Percentiles rank a stretch among this genome's conserved stretches.
phyloP scores from a whole-genome alignment of 371 early-diverging fungal genomes.

The Rhizopus delemar region DNA sequence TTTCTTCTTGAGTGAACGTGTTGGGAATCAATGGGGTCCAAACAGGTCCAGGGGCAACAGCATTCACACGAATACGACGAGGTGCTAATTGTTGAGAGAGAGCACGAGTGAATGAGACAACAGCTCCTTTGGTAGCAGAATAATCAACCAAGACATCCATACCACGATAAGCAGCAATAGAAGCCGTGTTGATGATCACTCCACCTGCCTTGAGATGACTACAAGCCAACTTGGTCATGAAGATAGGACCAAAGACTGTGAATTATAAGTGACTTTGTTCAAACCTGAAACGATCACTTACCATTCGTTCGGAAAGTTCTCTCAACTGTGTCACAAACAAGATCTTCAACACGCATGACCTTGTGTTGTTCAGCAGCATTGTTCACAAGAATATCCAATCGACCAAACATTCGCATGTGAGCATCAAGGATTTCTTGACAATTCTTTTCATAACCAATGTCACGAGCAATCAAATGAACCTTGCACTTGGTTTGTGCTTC shows the following conservation, averaged over 20 bases:
- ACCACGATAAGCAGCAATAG: constrained; percentile 64
- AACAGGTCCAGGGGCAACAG: constrained; percentile 69
- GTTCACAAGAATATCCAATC: constrained; percentile 63
- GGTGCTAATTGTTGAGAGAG: constrained; percentile 62
- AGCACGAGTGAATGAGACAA: constrained; percentile 64
- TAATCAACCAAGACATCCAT: constrained; percentile 60
- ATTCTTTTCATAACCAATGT: constrained; percentile 47
- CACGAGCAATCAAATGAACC: constrained; percentile 48
- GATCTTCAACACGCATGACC: constrained; percentile 39
- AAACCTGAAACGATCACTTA: constrained; percentile 14
- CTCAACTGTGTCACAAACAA: constrained; percentile 38
- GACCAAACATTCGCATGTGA: constrained; percentile 48
- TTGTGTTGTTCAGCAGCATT: constrained; percentile 66
- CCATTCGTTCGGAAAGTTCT: constrained; percentile 58
- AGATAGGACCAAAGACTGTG: constrained; percentile 58
- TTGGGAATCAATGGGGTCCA: constrained; percentile 71
- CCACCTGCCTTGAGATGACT: constrained; percentile 53
- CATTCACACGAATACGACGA: constrained; percentile 64
- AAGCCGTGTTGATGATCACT: constrained; percentile 59
- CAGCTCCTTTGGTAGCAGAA: constrained; percentile 56
- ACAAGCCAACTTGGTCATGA: constrained; percentile 55
- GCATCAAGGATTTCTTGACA: constrained; percentile 49
- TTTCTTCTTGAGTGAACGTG: constrained; percentile 62
- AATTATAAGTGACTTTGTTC: background rate
- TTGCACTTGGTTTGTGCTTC: constrained; percentile 48